Conservation (phyloP, 2,329 filamentous ascomycete species). For the Cercospora brassicicola region DNA sequence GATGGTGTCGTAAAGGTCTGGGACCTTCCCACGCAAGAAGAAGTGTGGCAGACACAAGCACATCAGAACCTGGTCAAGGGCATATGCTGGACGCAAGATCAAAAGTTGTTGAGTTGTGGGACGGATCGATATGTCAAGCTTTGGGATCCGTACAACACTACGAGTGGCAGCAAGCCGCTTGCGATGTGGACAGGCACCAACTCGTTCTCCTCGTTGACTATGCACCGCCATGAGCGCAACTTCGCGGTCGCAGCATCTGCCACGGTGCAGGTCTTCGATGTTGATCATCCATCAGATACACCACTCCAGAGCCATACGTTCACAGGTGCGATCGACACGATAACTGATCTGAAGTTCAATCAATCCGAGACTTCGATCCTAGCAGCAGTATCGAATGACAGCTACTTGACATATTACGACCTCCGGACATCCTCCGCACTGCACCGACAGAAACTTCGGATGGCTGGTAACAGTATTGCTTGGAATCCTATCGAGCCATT, state of each 20-base stretch:
- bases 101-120: conserved; percentile 82
- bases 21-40: conserved; percentile 72
- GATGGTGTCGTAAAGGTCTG: conserved; percentile 94
- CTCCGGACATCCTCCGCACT: conserved; percentile 82
- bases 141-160: conserved; percentile 81
- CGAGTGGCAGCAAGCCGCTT: conserved; percentile 67
- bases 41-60: conserved; percentile 75
- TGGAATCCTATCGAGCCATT: conserved; percentile 98
- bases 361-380: conserved; percentile 90
- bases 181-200: conserved; percentile 81
- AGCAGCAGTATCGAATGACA: conserved; percentile 79
- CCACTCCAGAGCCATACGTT: conserved; percentile 80
- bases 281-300: conserved; percentile 72
- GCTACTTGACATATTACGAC: conserved; percentile 87
- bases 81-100: conserved; percentile 82
- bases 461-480: conserved; percentile 77
- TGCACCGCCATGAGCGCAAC: conserved; percentile 73
- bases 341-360: conserved; percentile 86
- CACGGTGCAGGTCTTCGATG: conserved; percentile 83
- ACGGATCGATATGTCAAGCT: conserved; percentile 85
- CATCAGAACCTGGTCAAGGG: conserved; percentile 95
- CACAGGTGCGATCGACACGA: conserved; percentile 87
- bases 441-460: conserved; percentile 74
- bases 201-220: conserved; percentile 79
- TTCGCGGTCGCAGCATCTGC: conserved; percentile 77